Evolutionary conservation across 306 rosid genomes (phyloP).

Genomic region (Gastrolobium villosum): DNA sequence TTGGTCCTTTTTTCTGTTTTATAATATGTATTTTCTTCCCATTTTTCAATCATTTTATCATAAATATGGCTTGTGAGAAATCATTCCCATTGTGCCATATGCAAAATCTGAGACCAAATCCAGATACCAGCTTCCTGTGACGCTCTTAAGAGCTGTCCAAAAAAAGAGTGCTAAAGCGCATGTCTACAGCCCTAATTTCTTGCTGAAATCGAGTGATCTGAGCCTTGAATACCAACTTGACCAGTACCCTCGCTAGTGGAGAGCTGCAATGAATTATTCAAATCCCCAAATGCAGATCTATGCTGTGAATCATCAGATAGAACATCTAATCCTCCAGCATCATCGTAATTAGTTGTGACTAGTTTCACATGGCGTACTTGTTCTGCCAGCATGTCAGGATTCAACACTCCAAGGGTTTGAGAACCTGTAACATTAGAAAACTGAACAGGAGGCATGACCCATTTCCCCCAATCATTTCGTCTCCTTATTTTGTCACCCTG

Average conservation of each 20-base stretch:
- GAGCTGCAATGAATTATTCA: slow-evolving; percentile 48
- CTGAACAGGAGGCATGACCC: slow-evolving; percentile 71
- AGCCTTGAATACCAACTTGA: slow-evolving; percentile 53
- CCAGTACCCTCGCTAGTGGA: slow-evolving; percentile 51
- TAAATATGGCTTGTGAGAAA: slow-evolving; percentile 50
- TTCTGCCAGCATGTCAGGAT: slow-evolving; percentile 60
- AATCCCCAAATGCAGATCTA: slow-evolving; percentile 48
- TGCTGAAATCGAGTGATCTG: slow-evolving; percentile 59
- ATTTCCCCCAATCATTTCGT: slow-evolving; percentile 73
- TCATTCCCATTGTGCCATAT: slow-evolving; percentile 50
- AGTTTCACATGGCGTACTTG: slow-evolving; percentile 59
- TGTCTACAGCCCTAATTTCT: slow-evolving; percentile 64
- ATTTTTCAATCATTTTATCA: slow-evolving; percentile 45
- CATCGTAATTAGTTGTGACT: slow-evolving; percentile 47
- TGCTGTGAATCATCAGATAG: slow-evolving; percentile 43
- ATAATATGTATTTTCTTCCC: slow-evolving; percentile 47
- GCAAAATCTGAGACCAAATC: slow-evolving; percentile 49
- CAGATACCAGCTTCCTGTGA: slow-evolving; percentile 43
- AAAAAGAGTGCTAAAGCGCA: slow-evolving; percentile 44
- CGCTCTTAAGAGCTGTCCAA: slow-evolving; percentile 39
- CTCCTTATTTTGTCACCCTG: slow-evolving; percentile 88
- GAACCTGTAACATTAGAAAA: slow-evolving; percentile 48
- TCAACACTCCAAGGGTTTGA: slow-evolving; percentile 47
- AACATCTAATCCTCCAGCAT: slow-evolving; percentile 41
- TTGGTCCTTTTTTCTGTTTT: slow-evolving; percentile 41